Base-by-base conservation (phyloP, 352 stramenopile species). In the Phytopythium boreale region DNA sequence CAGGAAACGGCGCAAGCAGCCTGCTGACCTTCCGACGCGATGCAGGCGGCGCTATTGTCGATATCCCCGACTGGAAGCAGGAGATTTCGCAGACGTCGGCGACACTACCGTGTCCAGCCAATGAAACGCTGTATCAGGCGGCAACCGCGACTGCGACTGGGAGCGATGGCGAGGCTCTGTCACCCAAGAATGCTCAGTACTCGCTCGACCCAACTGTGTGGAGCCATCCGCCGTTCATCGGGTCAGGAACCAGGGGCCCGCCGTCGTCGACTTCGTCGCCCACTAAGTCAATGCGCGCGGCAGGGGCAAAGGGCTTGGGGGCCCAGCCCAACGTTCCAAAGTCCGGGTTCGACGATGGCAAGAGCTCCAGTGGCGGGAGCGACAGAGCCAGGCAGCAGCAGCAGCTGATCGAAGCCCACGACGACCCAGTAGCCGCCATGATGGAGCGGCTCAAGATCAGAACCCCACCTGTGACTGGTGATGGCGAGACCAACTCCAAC, bases 191-290 rank as follows among this genome's bases (percentile, higher is more conserved):
- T 14, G 59, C 79, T 49, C 77, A 76, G 14, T 81, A 73, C 49
- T 74, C 75, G n/a, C 87, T 77, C 53, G 85, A 89, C 26, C 80
- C 80, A 37, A 89, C 80, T 0, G 26, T 87, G 63, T 87, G 80
- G 80, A 89, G 80, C 53, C 78, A 89, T 37, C 80, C 80, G 11
- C 80, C 80, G 59, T 88, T 88, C 63, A 76, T 78, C 26, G 64
- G 73, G n/a, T 70, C 20, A 31, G 76, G 76, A 27, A 77, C 75
- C 31, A 67, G 71, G 4, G 67, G 66, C 0, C 49, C 68, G 3
- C 61, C 67, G 50, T 49, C 61, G 43, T 69, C 73, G 14, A 58
- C 67, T 1, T 58, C 52, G 8, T 58, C 52, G 41, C 58, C 64
- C 0, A 63, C 56, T n/a, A 71, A 58, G 52, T 58, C 52, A 8